Base-by-base conservation (phyloP, 306 rosid genomes). In the Rosa rugosa region DNA sequence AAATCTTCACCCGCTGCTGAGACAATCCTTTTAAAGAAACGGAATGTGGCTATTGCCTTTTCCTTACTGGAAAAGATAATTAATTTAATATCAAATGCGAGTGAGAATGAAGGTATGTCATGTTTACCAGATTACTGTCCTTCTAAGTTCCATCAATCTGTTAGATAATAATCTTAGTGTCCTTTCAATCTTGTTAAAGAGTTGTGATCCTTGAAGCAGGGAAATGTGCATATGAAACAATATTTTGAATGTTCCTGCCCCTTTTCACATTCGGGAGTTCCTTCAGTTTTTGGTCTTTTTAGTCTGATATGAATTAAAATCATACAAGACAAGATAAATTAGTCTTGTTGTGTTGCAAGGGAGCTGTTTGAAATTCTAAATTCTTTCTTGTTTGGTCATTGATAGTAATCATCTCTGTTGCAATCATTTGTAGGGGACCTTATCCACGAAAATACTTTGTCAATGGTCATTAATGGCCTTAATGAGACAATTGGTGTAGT, bases 31-130 rank as follows among this genome's bases (percentile, higher is more conserved):
- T 79, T 69, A 27, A 95, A 92, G 94, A 85, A 49, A 80, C 90
- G 73, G 42, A 87, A 89, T 60, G 90, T 95, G 76, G 96, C 95
- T 80, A 83, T 85, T 85, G 93, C 91, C 73, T 92, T 87, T 86
- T 91, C 97, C 11, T 87, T 95, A 85, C 86, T 95, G 69, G 99
- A 95, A 89, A 90, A 84, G 86, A 90, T 95, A 82, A 84, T 95
- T 78, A 95, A 89, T 75, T 80, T 91, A 78, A 85, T 92, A 82
- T 88, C 98, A 64, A 84, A 82, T 50, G 80, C 68, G 49, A 84
- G 71, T 31, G 97, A 66, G 87, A 88, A 86, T 84, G 90, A 88
- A 83, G 97, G 98, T 94, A 85, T 72, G 69, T 18, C 5, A 54
- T 20, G 56, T 64, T 67, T 71, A 27, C 64, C 71, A 49, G 11